These are phyloP conservation scores for Hymenoscyphus scutula DNA, from an alignment of 2,329 filamentous ascomycete genomes.

Conservation along the genomic window DNA sequence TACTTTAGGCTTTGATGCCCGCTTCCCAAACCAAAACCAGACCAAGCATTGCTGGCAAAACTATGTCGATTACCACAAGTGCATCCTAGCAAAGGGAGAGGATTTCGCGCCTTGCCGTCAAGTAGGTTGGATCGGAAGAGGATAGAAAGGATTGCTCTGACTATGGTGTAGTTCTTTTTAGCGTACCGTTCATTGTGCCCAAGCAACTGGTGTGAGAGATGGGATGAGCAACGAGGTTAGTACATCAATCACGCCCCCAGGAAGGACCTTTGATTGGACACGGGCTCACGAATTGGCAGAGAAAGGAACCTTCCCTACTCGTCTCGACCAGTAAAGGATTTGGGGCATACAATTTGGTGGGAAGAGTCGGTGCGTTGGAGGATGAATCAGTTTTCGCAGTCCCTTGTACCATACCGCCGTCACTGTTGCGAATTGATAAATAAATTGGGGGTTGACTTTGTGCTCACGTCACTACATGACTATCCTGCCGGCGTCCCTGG, in stretches of 20 bases:
- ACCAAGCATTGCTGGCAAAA: slow-evolving; percentile 99
- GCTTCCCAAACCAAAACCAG: slow-evolving; percentile 98
- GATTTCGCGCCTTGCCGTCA: slow-evolving; percentile 96
- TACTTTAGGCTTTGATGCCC: slow-evolving; percentile 86
- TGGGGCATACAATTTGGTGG: not conserved
- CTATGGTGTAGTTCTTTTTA: slow-evolving; percentile 73
- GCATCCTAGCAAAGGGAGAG: slow-evolving; percentile 96
- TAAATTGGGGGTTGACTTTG: slow-evolving; percentile 2
- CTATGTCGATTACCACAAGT: slow-evolving; percentile 99
- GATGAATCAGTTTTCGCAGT: slow-evolving; percentile 23
- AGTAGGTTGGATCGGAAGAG: slow-evolving; percentile 53
- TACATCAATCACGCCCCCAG: slow-evolving; percentile 22
- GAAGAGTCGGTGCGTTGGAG: slow-evolving; percentile 14
- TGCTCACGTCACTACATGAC: not conserved
- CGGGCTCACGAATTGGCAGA: slow-evolving; percentile 44
- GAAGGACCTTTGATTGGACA: not conserved
- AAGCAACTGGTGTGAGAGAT: slow-evolving; percentile 87
- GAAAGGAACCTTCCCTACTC: slow-evolving; percentile 65
- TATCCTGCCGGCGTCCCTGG: not conserved
- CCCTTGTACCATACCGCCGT: slow-evolving; percentile 35
- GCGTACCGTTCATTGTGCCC: slow-evolving; percentile 98
- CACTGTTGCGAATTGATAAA: slow-evolving; percentile 31
- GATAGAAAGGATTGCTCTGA: slow-evolving; percentile 38
- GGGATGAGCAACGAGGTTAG: slow-evolving; percentile 96
- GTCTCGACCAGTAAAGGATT: slow-evolving; percentile 50